These are phyloP conservation scores for Oenanthe javanica DNA, from an alignment of 140 eudicot species.

Conservation along the genomic window DNA sequence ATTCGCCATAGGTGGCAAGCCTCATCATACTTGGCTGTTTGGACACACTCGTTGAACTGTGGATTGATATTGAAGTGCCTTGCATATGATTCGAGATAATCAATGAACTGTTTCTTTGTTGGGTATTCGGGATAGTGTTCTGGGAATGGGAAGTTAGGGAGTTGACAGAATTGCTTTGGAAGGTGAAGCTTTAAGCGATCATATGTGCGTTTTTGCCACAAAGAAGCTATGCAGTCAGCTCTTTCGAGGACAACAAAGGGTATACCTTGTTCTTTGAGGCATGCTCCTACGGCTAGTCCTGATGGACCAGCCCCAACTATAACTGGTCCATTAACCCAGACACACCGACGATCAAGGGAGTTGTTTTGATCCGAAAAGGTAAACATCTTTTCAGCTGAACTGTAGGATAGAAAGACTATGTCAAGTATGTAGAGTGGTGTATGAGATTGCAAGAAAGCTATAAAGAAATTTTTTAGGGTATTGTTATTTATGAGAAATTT, in stretches of 20 bases:
- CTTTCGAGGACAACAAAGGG: slow-evolving; percentile 78
- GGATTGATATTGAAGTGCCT: slow-evolving; percentile 61
- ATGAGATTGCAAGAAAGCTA: not conserved
- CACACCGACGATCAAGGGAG: slow-evolving; percentile 31
- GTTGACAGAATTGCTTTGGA: slow-evolving; percentile 80
- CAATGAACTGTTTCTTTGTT: slow-evolving; percentile 58
- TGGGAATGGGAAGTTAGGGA: slow-evolving; percentile 76
- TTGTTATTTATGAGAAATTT: not conserved
- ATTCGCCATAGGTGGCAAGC: slow-evolving; percentile 65
- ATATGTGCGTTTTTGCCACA: slow-evolving; percentile 86
- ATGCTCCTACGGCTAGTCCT: slow-evolving; percentile 55
- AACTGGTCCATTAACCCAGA: slow-evolving; percentile 57
- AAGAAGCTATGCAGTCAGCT: slow-evolving; percentile 83
- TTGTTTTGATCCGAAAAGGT: slow-evolving; percentile 23
- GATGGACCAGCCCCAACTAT: slow-evolving; percentile 65
- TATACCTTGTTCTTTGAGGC: slow-evolving; percentile 61
- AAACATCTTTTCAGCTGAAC: slow-evolving; percentile 27
- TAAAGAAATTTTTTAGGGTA: not conserved
- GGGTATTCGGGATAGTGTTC: slow-evolving; percentile 82
- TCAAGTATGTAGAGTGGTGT: not conserved
- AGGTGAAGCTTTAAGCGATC: slow-evolving; percentile 87
- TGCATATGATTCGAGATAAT: slow-evolving; percentile 74
- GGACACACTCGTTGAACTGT: slow-evolving; percentile 65
- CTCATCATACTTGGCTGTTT: slow-evolving; percentile 72
- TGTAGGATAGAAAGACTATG: not conserved